phyloP scores from a whole-genome alignment of 495 filamentous ascomycete genomes.

The Oleoguttula mirabilis region DNA sequence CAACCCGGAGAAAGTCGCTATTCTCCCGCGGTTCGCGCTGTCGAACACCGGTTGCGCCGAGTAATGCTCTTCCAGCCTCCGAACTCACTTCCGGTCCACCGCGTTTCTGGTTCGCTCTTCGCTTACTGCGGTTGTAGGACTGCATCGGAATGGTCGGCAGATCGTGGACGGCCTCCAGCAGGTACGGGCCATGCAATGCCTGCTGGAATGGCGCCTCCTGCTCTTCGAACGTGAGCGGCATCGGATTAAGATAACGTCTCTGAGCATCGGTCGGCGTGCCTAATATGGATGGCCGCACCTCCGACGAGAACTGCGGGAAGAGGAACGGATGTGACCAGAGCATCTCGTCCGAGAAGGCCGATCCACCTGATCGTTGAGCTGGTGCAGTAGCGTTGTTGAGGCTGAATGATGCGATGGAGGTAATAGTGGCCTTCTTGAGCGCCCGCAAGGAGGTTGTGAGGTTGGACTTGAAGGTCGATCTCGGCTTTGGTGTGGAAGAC shows the following conservation, averaged over 20 bases:
- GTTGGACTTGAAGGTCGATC: slow-evolving; percentile 74
- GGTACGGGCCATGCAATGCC: slow-evolving; percentile 16
- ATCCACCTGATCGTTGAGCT: slow-evolving; percentile 28
- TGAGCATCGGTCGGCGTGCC: slow-evolving; percentile 49
- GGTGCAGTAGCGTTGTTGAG: background rate
- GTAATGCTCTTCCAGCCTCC: slow-evolving; percentile 24
- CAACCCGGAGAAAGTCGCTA: slow-evolving; percentile 81
- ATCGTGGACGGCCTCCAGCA: slow-evolving; percentile 1
- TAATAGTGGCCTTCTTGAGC: slow-evolving; percentile 65
- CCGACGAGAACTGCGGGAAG: slow-evolving; percentile 73
- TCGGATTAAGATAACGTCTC: slow-evolving; percentile 84
- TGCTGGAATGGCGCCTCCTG: slow-evolving; percentile 16
- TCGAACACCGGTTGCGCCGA: slow-evolving; percentile 39
- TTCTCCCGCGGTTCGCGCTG: slow-evolving; percentile 90
- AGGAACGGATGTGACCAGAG: slow-evolving; percentile 69
- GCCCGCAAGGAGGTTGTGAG: slow-evolving; percentile 83
- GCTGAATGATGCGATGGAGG: slow-evolving; percentile 65
- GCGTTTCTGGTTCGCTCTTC: slow-evolving; percentile 5
- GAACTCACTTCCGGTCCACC: slow-evolving; percentile 16
- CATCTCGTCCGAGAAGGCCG: slow-evolving; percentile 73
- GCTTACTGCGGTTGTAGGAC: slow-evolving; percentile 25
- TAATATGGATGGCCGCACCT: slow-evolving; percentile 59
- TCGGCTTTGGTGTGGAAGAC: slow-evolving; percentile 11
- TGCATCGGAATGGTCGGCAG: slow-evolving; percentile 31
- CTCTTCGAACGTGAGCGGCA: slow-evolving; percentile 31